Evolutionary conservation across 169 alveolate genomes (phyloP).

Genomic region (Cryptosporidium parvum): DNA sequence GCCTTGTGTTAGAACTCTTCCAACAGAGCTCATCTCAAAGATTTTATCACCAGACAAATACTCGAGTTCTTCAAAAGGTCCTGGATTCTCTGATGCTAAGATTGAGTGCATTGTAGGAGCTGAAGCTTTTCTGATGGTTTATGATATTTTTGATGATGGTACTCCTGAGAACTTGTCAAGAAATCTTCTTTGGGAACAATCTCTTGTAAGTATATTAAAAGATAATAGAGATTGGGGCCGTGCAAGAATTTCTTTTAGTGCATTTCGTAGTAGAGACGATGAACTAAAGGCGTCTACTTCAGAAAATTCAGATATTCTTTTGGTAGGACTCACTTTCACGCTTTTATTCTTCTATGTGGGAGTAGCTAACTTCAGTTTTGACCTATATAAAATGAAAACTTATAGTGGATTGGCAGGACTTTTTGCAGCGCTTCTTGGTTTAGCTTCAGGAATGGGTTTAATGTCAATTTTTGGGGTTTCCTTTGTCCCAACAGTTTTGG

Average conservation of each 20-base stretch:
- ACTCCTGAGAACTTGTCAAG: constrained; percentile 77
- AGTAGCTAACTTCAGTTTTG: constrained; percentile 81
- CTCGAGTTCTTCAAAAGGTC: constrained; percentile 71
- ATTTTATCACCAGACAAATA: constrained; percentile 75
- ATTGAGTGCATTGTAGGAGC: constrained; percentile 80
- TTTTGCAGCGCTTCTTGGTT: constrained; percentile 82
- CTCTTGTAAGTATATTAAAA: constrained; percentile 78
- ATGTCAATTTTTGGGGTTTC: constrained; percentile 80
- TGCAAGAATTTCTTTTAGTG: constrained; percentile 79
- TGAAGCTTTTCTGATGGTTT: constrained; percentile 79
- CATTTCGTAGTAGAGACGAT: constrained; percentile 82
- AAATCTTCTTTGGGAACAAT: constrained; percentile 82
- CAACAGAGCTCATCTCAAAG: constrained; percentile 76
- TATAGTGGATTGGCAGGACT: constrained; percentile 83
- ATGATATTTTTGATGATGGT: constrained; percentile 79
- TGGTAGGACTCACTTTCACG: constrained; percentile 82
- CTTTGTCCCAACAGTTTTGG: constrained; percentile 82
- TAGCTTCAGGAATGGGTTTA: constrained; percentile 82
- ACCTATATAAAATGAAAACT: constrained; percentile 77
- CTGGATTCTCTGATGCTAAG: constrained; percentile 78
- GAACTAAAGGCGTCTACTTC: constrained; percentile 82
- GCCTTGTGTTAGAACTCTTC: constrained; percentile 80
- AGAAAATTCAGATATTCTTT: constrained; percentile 79
- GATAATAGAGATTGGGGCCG: constrained; percentile 80
- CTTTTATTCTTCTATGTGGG: constrained; percentile 80